These are phyloP conservation scores for Boletus sp. DNA, from an alignment of 1,284 basidiomycete genomes.

Conservation along the genomic window DNA sequence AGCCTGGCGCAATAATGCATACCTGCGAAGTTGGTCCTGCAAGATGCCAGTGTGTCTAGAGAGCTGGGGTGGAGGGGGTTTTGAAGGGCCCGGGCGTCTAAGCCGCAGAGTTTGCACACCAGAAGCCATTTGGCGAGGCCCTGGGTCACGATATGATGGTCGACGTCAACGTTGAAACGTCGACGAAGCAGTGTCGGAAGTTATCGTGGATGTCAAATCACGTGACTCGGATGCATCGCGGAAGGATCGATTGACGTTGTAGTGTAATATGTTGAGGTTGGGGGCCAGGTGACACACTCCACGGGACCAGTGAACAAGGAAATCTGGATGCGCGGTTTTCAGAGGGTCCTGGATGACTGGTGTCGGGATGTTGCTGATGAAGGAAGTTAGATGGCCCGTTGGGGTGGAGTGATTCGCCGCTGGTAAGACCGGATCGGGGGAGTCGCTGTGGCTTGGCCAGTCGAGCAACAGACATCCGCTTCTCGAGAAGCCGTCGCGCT, in stretches of 20 bases:
- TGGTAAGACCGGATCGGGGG: conserved; percentile 30
- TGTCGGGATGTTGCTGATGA: conserved; percentile 2
- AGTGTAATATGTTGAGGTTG: neutral
- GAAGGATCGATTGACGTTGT: neutral
- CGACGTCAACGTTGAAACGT: too few species aligned
- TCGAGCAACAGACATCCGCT: conserved; percentile 24
- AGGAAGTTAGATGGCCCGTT: conserved; percentile 20
- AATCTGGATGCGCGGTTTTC: neutral
- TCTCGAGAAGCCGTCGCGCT: conserved; percentile 30
- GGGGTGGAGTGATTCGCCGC: conserved; percentile 25
- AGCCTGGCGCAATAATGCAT: conserved; percentile 9
- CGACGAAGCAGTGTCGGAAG: neutral
- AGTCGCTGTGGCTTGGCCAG: conserved; percentile 25
- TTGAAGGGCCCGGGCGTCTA: conserved; percentile 45
- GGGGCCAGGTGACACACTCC: neutral
- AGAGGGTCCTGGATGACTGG: neutral
- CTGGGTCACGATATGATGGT: conserved; percentile 1
- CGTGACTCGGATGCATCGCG: conserved; percentile 17
- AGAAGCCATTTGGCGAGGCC: conserved; percentile 25
- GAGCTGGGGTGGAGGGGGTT: conserved; percentile 31
- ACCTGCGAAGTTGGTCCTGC: conserved; percentile 75
- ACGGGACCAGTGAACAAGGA: neutral
- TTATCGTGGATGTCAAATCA: conserved; percentile 2
- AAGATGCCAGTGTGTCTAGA: conserved; percentile 60
- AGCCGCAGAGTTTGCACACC: conserved; percentile 53